Evolutionary conservation across 164 flowering plant species (phyloP), one percentile per base, ranked within the genome.

Genomic region (grape (Vitis vinifera)): DNA sequence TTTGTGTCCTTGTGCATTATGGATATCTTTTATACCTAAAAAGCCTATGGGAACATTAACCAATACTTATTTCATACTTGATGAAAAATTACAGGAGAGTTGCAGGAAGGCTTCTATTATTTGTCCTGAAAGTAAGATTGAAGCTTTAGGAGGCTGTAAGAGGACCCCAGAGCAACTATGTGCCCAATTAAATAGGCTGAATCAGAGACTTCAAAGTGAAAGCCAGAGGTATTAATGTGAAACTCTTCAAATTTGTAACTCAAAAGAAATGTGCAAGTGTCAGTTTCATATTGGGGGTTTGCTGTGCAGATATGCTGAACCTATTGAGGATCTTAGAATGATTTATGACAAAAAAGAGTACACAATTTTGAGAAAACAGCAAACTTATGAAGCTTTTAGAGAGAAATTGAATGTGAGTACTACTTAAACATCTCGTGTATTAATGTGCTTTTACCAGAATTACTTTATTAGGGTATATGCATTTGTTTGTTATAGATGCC

Each of bases 281-380:
- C 49, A 51, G 47, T 37, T 52, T 58, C 17, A 65, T 66, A 30
- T 19, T 56, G 14, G 49, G 62, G 49, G 1, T 19, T 27, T 16
- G 47, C 58, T 53, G 55, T 78, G 82, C 90, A 93, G 99, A 70
- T 83, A 66, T 82, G 62, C 86, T 29, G 99, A 93, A 59, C 85
- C 99, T 51, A 89, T 95, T 74, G 98, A 93, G 60, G 99, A 95
- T 69, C 90, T 95, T 29, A 80, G 92, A 68, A 77, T 71, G 76
- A 6, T 78, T 68, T 84, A 76, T 71, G 84, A 88, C 75, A 79
- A 82, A 69, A 95, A 90, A 71, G 79, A 88, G 77, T 83, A 78
- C 12, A 95, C 80, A 70, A 89, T 93, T 63, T 66, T 71, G 61
- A 80, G 81, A 63, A 93, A 91, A 73, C 85, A 73, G 78, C 77